Evolutionary conservation across 2,329 filamentous ascomycete genomes (phyloP).

Genomic region (Arthrobotrys conoides): DNA sequence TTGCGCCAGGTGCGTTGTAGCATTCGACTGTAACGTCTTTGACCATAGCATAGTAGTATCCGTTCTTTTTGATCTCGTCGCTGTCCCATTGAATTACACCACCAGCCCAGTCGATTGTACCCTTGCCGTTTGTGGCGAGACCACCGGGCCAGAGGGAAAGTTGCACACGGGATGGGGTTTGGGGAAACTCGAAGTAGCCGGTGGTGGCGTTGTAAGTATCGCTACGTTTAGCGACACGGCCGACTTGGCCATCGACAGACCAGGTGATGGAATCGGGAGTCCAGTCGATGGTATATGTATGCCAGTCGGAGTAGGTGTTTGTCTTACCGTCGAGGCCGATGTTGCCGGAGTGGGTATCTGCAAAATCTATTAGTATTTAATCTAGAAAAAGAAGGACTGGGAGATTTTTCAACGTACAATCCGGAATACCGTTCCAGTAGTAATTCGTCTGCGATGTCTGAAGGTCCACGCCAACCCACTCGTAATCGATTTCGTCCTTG

Average conservation of each 20-base stretch:
- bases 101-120: slow-evolving; percentile 92
- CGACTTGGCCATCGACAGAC: slow-evolving; percentile 84
- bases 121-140: slow-evolving; percentile 80
- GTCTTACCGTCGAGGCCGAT: slow-evolving; percentile 72
- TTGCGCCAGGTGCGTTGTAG: slow-evolving; percentile 84
- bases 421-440: slow-evolving; percentile 93
- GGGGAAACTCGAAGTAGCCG: slow-evolving; percentile 87
- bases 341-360: slow-evolving; percentile 83
- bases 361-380: slow-evolving; percentile 4
- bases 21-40: slow-evolving; percentile 85
- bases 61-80: slow-evolving; percentile 82
- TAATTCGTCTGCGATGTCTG: slow-evolving; percentile 89
- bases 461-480: slow-evolving; percentile 88
- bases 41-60: slow-evolving; percentile 90
- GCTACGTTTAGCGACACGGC: slow-evolving; percentile 80
- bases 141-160: slow-evolving; percentile 97
- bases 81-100: slow-evolving; percentile 89
- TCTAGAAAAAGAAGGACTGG: neutral
- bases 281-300: slow-evolving; percentile 96
- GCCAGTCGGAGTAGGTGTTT: slow-evolving; percentile 82
- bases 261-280: slow-evolving; percentile 87
- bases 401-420: slow-evolving; percentile 78
- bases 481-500: slow-evolving; percentile 98
- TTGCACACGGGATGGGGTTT: slow-evolving; percentile 91
- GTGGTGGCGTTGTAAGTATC: slow-evolving; percentile 89